Conservation (phyloP, 257 asterid genomes). For the Nyctanthes arbortristis region DNA sequence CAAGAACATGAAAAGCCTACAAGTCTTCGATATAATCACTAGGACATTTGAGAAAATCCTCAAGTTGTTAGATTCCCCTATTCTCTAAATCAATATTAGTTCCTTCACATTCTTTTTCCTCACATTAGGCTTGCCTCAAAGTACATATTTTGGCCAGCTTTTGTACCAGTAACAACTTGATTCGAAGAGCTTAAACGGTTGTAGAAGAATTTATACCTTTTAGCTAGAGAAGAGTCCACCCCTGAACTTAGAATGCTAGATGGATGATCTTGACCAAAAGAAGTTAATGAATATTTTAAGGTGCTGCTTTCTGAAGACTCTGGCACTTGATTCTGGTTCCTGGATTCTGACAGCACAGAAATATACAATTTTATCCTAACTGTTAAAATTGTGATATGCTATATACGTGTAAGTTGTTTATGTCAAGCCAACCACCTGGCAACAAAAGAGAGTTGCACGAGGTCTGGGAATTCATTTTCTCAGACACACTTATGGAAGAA, state of each 20-base stretch:
- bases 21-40: background rate
- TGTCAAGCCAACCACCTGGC: slow-evolving; percentile 35
- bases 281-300: slow-evolving; percentile 30
- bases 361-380: slow-evolving; percentile 13
- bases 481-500: slow-evolving; percentile 38
- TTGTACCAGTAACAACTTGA: background rate
- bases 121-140: background rate
- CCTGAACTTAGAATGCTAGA: slow-evolving; percentile 37
- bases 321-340: slow-evolving; percentile 30
- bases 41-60: too few species aligned
- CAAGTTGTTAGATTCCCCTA: background rate
- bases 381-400: slow-evolving; percentile 3
- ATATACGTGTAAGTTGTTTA: slow-evolving; percentile 8
- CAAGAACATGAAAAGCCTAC: background rate
- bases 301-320: slow-evolving; percentile 34
- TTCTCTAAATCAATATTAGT: background rate
- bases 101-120: background rate
- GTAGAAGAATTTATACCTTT: slow-evolving; percentile 34
- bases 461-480: slow-evolving; percentile 25
- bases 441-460: slow-evolving; percentile 17
- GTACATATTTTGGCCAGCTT: background rate
- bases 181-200: slow-evolving; percentile 3
- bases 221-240: slow-evolving; percentile 32
- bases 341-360: slow-evolving; percentile 40
- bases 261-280: slow-evolving; percentile 27